phyloP scores from a whole-genome alignment of 73 alveolate genomes.

The Paramecium bursaria region DNA sequence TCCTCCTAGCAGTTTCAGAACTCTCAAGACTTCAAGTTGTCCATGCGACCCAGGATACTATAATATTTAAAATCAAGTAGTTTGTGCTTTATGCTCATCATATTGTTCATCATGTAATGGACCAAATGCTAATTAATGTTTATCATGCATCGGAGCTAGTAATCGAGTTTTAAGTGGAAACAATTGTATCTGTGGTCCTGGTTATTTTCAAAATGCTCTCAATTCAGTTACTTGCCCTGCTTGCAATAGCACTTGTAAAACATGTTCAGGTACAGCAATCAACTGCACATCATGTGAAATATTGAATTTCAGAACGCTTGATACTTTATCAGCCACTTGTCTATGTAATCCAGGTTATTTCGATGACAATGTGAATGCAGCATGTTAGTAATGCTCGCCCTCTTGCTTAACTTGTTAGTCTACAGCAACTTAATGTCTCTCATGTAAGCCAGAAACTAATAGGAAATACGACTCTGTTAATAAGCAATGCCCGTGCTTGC shows the following conservation, averaged over 20 bases:
- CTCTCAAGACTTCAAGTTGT: too few relatives aligned
- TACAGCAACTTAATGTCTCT: background rate
- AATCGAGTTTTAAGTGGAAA: background rate
- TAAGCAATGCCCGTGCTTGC: background rate
- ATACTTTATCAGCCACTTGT: background rate
- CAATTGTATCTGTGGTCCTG: background rate
- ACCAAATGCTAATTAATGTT: too few relatives aligned
- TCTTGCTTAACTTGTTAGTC: background rate
- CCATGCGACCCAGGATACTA: too few relatives aligned
- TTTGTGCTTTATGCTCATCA: too few relatives aligned
- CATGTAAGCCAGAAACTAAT: background rate
- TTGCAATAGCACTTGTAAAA: too few relatives aligned
- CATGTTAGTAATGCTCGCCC: background rate
- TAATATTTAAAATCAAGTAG: too few relatives aligned
- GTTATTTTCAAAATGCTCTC: background rate
- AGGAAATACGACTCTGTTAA: background rate
- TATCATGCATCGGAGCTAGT: background rate
- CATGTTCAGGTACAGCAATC: too few relatives aligned
- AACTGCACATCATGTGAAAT: constrained; percentile 13
- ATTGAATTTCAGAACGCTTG: background rate
- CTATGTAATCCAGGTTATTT: background rate
- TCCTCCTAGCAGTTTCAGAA: too few relatives aligned
- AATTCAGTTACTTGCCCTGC: too few relatives aligned
- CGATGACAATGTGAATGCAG: constrained; percentile 11
- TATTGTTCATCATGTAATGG: too few relatives aligned